Conservation (phyloP, 192 early-diverging fungal species). For the Kappamyces sp. region DNA sequence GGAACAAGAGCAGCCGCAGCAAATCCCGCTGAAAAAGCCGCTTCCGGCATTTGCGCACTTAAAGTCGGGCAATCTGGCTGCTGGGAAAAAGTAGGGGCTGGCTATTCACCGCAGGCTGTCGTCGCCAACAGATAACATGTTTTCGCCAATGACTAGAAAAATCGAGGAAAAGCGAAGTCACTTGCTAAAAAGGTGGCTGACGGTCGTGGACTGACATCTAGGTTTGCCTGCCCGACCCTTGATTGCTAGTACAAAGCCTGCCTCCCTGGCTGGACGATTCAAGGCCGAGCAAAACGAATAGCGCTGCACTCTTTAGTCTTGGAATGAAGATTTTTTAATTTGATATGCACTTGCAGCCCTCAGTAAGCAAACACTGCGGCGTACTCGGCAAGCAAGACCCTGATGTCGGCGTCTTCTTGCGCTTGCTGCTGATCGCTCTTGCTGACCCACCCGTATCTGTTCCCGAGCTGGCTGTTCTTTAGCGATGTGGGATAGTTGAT, state of each 20-base stretch:
- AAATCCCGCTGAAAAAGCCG: slow-evolving; percentile 7
- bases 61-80: neutral
- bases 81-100: neutral
- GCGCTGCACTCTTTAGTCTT: neutral
- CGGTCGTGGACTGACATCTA: neutral
- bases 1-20: slow-evolving; percentile 6
- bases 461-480: neutral
- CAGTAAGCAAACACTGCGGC: no score
- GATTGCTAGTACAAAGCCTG: slow-evolving; percentile 3
- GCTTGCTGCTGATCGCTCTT: slow-evolving; percentile 8
- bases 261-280: slow-evolving; percentile 8
- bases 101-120: neutral
- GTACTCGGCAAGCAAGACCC: no score
- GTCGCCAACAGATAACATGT: slow-evolving; percentile 17
- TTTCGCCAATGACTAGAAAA: slow-evolving; percentile 15
- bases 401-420: neutral
- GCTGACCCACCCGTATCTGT: slow-evolving; percentile 3
- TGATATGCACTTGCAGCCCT: no score
- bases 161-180: slow-evolving; percentile 16
- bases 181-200: slow-evolving; percentile 11
- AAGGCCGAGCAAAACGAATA: neutral
- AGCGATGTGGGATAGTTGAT: neutral
- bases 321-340: no score
- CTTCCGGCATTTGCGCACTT: slow-evolving; percentile 3
- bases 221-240: no score